These are phyloP conservation scores for Saccharomyces hybrid DNA, from an alignment of 1,139 yeast species.

Conservation along the genomic window DNA sequence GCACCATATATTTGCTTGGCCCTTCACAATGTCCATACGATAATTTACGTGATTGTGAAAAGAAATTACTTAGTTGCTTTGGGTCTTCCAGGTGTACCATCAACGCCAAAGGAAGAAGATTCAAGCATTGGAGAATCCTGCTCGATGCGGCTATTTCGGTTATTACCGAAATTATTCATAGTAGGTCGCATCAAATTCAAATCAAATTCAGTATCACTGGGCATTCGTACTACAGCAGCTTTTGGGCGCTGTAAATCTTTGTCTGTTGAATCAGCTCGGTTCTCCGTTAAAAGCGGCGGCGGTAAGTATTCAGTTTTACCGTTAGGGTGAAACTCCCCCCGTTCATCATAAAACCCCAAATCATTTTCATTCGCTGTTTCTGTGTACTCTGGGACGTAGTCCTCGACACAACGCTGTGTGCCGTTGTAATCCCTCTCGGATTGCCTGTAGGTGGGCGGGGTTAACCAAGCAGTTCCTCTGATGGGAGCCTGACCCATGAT, in stretches of 20 bases:
- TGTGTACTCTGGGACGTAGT: constrained; percentile 59
- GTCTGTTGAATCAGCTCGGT: constrained; percentile 7
- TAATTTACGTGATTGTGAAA: background rate
- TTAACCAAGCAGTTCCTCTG: constrained; percentile 82
- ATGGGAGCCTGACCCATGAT: constrained; percentile 61
- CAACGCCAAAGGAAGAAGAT: background rate
- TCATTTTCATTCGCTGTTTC: constrained; percentile 61
- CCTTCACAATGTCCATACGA: background rate
- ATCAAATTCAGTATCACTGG: constrained; percentile 5
- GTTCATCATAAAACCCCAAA: constrained; percentile 70
- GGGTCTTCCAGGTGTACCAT: background rate
- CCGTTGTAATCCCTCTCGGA: constrained; percentile 56
- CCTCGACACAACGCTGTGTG: constrained; percentile 35
- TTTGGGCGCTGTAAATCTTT: constrained; percentile 8
- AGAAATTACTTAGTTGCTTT: background rate
- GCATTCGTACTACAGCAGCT: constrained; percentile 11
- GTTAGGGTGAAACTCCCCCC: constrained; percentile 46
- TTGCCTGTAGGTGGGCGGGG: constrained; percentile 80
- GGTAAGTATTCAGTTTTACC: constrained; percentile 21
- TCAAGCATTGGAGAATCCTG: background rate
- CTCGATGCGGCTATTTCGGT: background rate
- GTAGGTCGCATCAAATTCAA: constrained; percentile 1
- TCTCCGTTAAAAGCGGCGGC: constrained; percentile 17
- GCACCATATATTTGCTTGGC: background rate
- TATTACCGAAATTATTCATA: background rate